A percentile compares a stretch with the other conserved stretches of the same genome.
Conservation (phyloP, 139 green algal species). For the Coelastrella sp. region DNA sequence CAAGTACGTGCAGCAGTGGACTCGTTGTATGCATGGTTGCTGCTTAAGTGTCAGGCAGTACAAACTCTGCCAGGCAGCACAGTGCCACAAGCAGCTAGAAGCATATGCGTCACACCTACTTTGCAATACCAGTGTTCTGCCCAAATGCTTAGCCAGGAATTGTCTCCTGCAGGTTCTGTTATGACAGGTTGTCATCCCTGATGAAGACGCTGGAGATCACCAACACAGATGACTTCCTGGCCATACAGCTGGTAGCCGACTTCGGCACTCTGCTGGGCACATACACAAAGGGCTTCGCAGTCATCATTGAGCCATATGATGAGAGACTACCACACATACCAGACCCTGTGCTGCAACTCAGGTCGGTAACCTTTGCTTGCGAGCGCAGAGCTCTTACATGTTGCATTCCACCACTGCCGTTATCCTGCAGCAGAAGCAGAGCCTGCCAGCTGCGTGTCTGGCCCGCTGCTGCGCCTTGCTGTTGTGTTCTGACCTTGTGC, state of each 20-base stretch:
- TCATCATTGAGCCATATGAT: slow-evolving; percentile 99
- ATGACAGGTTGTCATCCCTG: slow-evolving; percentile 95
- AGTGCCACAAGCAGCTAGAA: too few relatives aligned
- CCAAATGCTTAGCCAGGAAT: too few relatives aligned
- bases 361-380: background rate
- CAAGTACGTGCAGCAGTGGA: slow-evolving; percentile 45
- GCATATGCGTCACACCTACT: too few relatives aligned
- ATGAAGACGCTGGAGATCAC: slow-evolving; percentile 98
- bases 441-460: background rate
- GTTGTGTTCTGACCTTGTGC: background rate
- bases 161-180: slow-evolving; percentile 88
- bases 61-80: too few relatives aligned
- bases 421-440: background rate
- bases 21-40: too few relatives aligned
- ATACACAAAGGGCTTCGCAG: slow-evolving; percentile 93
- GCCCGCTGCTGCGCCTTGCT: background rate
- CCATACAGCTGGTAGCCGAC: slow-evolving; percentile 94
- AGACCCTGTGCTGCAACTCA: slow-evolving; percentile 93
- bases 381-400: too few relatives aligned
- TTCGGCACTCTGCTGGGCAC: slow-evolving; percentile 98
- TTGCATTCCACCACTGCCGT: too few relatives aligned
- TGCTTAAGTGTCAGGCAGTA: background rate
- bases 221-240: slow-evolving; percentile 94
- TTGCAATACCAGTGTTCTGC: too few relatives aligned
- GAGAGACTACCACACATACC: slow-evolving; percentile 92